These are phyloP conservation scores for Phytophthora chlamydospora DNA, from an alignment of 352 stramenopile species.

Conservation along the genomic window DNA sequence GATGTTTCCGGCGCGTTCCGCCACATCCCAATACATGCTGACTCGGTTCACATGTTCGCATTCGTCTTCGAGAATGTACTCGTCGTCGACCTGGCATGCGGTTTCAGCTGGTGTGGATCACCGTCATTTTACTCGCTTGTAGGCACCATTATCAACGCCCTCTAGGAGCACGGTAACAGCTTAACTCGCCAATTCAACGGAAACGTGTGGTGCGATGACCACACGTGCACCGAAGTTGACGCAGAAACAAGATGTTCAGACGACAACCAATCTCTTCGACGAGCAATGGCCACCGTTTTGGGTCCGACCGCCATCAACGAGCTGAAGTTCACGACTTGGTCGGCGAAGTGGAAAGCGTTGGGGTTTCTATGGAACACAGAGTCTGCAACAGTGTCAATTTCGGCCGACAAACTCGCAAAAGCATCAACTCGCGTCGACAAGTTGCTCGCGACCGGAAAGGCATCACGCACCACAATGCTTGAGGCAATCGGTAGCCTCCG, in stretches of 20 bases:
- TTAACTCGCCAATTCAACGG: conserved; percentile 7
- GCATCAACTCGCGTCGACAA: not conserved
- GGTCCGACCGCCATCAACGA: conserved; percentile 10
- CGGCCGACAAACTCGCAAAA: conserved; percentile 11
- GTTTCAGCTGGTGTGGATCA: conserved; percentile 24
- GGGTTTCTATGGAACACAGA: conserved; percentile 19
- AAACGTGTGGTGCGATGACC: conserved; percentile 34
- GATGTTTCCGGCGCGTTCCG: conserved; percentile 40
- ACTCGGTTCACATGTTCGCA: conserved; percentile 33
- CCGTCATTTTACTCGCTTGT: conserved; percentile 33
- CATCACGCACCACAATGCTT: not conserved
- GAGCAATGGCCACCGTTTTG: conserved; percentile 20
- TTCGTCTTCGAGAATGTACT: conserved; percentile 21
- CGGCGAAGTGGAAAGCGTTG: conserved; percentile 8
- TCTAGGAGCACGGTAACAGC: conserved; percentile 11
- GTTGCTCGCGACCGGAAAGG: not conserved
- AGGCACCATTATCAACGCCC: conserved; percentile 20
- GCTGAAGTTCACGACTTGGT: conserved; percentile 22
- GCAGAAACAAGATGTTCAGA: conserved; percentile 1
- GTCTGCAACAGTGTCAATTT: conserved; percentile 9
- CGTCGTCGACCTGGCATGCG: conserved; percentile 30
- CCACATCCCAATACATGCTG: conserved; percentile 27
- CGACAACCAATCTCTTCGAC: conserved; percentile 18
- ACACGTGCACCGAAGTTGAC: conserved; percentile 29
- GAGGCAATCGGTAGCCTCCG: conserved; percentile 1